Evolutionary conservation across 2,329 filamentous ascomycete genomes (phyloP).

Genomic region (Dryadomyces quercus-mongolicae): DNA sequence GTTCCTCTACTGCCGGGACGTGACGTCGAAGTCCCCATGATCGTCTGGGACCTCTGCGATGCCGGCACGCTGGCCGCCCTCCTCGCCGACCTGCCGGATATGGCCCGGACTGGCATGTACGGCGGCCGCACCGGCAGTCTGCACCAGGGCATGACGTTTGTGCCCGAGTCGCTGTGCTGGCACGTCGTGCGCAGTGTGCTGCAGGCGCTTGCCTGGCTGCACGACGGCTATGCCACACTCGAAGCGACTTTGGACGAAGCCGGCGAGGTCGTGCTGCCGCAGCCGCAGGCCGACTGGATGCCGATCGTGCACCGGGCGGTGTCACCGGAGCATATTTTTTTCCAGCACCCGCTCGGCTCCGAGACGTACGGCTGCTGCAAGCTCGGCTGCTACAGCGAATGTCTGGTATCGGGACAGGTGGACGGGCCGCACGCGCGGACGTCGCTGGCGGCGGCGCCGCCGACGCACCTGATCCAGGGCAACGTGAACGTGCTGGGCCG

Average conservation of each 20-base stretch:
- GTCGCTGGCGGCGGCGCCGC: slow-evolving; percentile 14
- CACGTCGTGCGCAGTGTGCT: slow-evolving; percentile 37
- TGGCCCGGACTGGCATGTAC: slow-evolving; percentile 7
- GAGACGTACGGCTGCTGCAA: slow-evolving; percentile 44
- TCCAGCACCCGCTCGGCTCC: slow-evolving; percentile 31
- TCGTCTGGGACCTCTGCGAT: slow-evolving; percentile 41
- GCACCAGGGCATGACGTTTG: slow-evolving; percentile 16
- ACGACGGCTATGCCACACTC: slow-evolving; percentile 29
- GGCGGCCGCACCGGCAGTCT: not conserved
- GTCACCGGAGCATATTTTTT: slow-evolving; percentile 33
- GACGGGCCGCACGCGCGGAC: not conserved
- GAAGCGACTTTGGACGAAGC: not conserved
- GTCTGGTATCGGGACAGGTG: slow-evolving; percentile 27
- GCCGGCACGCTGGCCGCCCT: slow-evolving; percentile 34
- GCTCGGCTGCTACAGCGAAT: slow-evolving; percentile 34
- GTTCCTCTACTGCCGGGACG: not conserved
- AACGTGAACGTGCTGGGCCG: not conserved
- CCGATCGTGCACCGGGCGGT: slow-evolving; percentile 39
- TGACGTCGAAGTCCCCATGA: slow-evolving; percentile 13
- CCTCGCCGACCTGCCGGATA: slow-evolving; percentile 14
- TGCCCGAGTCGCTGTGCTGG: slow-evolving; percentile 43
- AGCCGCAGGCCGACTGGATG: slow-evolving; percentile 24
- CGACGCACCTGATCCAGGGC: not conserved
- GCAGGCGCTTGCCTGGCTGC: slow-evolving; percentile 38
- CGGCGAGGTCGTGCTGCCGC: not conserved